Base-by-base conservation (phyloP, 345 rosid species). In the Toxicodendron radicans region DNA sequence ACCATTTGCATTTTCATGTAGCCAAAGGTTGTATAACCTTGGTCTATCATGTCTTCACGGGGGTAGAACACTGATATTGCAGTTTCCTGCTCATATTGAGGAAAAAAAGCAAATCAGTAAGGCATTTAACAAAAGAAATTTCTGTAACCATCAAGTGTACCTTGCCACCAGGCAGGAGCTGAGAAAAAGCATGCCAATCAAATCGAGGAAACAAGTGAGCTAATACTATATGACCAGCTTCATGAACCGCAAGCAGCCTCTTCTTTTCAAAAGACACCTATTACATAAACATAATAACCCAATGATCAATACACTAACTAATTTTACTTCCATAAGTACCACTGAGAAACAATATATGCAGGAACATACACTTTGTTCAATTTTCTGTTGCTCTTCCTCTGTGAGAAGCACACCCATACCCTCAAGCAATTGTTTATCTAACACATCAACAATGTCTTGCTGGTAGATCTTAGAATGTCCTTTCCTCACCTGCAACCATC, bases 1-100 rank as follows among this genome's bases (percentile, higher is more conserved):
- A 92, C 95, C 97, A 92, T 95, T 86, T 95, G 99, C 99, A 95
- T 95, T 83, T 88, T 90, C 99, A 95, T 84, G 84, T 95, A 95
- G 66, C 99, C 99, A 87, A 95, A 91, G 66, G 99, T 92, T 49
- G 97, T 91, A 77, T 95, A 91, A 71, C 97, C 97, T 87, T 91
- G 97, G 85, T 95, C 94, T 65, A 95, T 85, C 89, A 88, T 95
- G 78, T 95, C 97, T 84, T 95, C 99, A 9, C 99, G 87, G 56
- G 97, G 97, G 77, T 86, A 95, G 88, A 95, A 95, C 73, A 95
- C 94, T 11, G 97, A 91, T 76, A 95, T 80, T 71, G 97, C 99
- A 82, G 92, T 92, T 88, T 95, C 99, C 99, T 95, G 76, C 74
- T 58, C 68, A 68, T 60, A 61, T 57, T 54, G 59, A 12, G 64